phyloP scores from a whole-genome alignment of 176 grass and related monocot genomes.

The Lolium perenne region DNA sequence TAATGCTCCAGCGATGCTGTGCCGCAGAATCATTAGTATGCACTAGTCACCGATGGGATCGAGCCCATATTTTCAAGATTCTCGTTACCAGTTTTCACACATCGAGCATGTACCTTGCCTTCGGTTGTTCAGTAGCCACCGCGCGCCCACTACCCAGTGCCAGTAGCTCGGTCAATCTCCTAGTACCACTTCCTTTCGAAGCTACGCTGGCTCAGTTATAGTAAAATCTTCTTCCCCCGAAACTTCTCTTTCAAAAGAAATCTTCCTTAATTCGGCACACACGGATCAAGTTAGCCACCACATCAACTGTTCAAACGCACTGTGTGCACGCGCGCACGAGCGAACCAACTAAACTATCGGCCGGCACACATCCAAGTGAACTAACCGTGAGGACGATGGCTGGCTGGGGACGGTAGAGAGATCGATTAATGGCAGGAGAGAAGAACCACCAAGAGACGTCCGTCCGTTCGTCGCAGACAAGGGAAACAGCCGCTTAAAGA shows the following conservation, averaged over 20 bases:
- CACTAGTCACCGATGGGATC: not conserved
- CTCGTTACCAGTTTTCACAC: not conserved
- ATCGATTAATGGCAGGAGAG: conserved; percentile 20
- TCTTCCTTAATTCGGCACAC: conserved; percentile 8
- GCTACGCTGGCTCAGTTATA: not conserved
- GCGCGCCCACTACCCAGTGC: not conserved
- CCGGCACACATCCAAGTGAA: not conserved
- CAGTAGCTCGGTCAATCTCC: not conserved
- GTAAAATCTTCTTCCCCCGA: conserved; percentile 10
- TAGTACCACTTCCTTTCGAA: not conserved
- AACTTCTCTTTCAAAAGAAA: not conserved
- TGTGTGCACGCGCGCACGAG: not conserved
- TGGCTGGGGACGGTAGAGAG: not conserved
- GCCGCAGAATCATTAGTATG: not conserved
- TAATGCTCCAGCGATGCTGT: not conserved
- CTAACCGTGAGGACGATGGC: not conserved
- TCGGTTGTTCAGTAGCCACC: not conserved
- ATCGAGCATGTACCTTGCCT: not conserved
- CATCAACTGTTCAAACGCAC: not conserved
- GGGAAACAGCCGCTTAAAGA: conserved; percentile 33
- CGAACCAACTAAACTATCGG: not conserved
- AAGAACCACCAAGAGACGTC: not conserved
- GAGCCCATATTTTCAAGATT: not conserved
- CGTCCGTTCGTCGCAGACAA: not conserved
- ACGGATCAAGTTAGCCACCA: too few species aligned